Evolutionary conservation across 129 eudicot genomes (phyloP).

Genomic region (Smallanthus sonchifolius): DNA sequence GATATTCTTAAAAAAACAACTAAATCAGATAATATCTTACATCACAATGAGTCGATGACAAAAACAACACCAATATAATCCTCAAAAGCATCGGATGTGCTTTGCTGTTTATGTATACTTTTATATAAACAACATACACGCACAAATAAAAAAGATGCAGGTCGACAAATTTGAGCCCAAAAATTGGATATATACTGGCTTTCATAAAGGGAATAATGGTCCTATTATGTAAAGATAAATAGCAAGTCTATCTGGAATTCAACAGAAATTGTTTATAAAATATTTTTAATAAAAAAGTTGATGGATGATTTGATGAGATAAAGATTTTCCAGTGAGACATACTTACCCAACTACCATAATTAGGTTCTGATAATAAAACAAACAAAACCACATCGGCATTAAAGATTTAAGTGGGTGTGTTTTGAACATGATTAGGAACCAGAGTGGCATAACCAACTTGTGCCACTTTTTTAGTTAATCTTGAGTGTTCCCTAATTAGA

Average conservation of each 20-base stretch:
- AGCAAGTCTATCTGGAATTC: conserved; percentile 31
- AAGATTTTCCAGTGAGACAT: conserved; percentile 25
- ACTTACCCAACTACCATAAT: conserved; percentile 31
- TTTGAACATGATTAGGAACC: conserved; percentile 40
- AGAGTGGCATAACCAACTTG: conserved; percentile 35
- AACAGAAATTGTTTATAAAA: conserved; percentile 16
- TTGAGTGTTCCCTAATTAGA: conserved; percentile 18
- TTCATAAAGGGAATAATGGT: conserved; percentile 28
- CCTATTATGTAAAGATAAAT: conserved; percentile 18
- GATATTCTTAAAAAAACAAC: conserved; percentile 29
- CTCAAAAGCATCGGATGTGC: conserved; percentile 28
- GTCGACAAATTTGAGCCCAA: conserved; percentile 21
- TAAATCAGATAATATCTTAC: conserved; percentile 16
- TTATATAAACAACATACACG: background rate
- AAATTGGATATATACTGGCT: conserved; percentile 3
- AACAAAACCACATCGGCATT: conserved; percentile 18
- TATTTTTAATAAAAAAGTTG: background rate
- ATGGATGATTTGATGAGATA: conserved; percentile 11
- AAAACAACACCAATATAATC: conserved; percentile 26
- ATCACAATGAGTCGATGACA: conserved; percentile 15
- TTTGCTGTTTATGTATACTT: conserved; percentile 14
- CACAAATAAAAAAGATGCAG: conserved; percentile 7
- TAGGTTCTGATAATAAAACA: conserved; percentile 30
- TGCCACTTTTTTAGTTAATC: conserved; percentile 6
- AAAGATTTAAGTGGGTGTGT: conserved; percentile 24